phyloP scores from a whole-genome alignment of 768 basidiomycete genomes.

The Botryobasidium botryosum region DNA sequence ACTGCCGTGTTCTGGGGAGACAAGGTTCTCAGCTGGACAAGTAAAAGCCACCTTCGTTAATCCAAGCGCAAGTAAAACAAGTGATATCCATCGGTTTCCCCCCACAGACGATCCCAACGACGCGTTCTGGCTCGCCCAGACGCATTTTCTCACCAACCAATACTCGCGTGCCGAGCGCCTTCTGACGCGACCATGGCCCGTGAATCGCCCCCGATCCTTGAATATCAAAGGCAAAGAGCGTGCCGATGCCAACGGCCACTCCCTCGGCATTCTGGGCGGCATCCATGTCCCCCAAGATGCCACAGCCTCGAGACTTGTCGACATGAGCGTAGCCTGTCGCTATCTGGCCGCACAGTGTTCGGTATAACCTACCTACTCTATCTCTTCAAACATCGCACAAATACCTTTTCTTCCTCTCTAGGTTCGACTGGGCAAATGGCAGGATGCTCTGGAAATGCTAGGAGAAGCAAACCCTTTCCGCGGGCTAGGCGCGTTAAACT shows the following conservation, averaged over 20 bases:
- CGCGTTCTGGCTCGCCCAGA: slow-evolving; percentile 98
- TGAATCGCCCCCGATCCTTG: slow-evolving; percentile 20
- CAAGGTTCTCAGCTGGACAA: slow-evolving; percentile 90
- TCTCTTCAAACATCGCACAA: slow-evolving; percentile 4
- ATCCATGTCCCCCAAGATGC: slow-evolving; percentile 4
- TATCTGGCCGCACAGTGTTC: slow-evolving; percentile 95
- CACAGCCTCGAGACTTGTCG: slow-evolving; percentile 35
- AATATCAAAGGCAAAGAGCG: slow-evolving; percentile 13
- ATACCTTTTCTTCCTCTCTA: slow-evolving; percentile 16
- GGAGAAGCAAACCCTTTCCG: slow-evolving; percentile 86
- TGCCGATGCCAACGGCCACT: slow-evolving; percentile 3
- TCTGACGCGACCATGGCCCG: slow-evolving; percentile 71
- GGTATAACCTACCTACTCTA: slow-evolving; percentile 26
- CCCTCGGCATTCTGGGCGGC: slow-evolving; percentile 5
- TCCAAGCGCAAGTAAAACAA: neutral
- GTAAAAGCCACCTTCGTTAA: slow-evolving; percentile 27
- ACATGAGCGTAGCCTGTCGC: slow-evolving; percentile 89
- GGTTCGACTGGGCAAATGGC: slow-evolving; percentile 83
- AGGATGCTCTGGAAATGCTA: slow-evolving; percentile 79
- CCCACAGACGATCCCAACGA: slow-evolving; percentile 80
- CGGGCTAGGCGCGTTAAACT: slow-evolving; percentile 34
- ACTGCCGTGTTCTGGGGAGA: slow-evolving; percentile 98
- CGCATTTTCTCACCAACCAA: slow-evolving; percentile 89
- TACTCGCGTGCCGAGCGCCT: slow-evolving; percentile 88
- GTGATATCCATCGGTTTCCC: slow-evolving; percentile 1